Percentiles rank a stretch among this genome's conserved stretches.
These are phyloP conservation scores for Tinospora cordifolia DNA, from an alignment of 164 flowering plant genomes.

Conservation along the genomic window DNA sequence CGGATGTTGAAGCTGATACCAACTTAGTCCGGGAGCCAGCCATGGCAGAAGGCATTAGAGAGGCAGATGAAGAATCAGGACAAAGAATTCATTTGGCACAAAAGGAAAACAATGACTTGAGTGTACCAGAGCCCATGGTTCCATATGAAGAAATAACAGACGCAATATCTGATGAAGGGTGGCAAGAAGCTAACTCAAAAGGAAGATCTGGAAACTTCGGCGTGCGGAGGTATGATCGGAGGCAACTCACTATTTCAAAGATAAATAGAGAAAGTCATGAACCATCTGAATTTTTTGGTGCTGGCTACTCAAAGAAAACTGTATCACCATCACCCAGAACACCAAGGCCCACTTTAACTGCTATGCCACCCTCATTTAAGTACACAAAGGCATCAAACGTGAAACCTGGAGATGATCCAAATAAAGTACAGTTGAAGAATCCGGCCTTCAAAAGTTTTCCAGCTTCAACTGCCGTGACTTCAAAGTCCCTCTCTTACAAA, in stretches of 20 bases:
- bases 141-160: conserved; percentile 25
- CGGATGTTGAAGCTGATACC: conserved; percentile 14
- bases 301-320: conserved; percentile 23
- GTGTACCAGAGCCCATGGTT: conserved; percentile 13
- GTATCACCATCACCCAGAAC: conserved; percentile 27
- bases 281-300: conserved; percentile 25
- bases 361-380: conserved; percentile 24
- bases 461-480: conserved; percentile 39
- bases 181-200: conserved; percentile 84
- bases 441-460: conserved; percentile 21
- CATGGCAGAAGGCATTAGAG: conserved; percentile 18
- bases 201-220: conserved; percentile 37
- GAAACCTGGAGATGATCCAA: conserved; percentile 24
- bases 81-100: conserved; percentile 17
- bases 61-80: conserved; percentile 9
- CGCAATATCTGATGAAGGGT: conserved; percentile 63
- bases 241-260: conserved; percentile 41
- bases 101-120: conserved; percentile 23
- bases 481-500: conserved; percentile 74
- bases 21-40: conserved; percentile 7
- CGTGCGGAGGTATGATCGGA: conserved; percentile 33
- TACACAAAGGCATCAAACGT: conserved; percentile 20
- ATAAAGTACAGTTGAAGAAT: conserved; percentile 25
- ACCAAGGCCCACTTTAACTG: conserved; percentile 22
- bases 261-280: conserved; percentile 32